A percentile compares a stretch with the other conserved stretches of the same genome.
These are phyloP conservation scores for Citrus maxima DNA, from an alignment of 345 rosid genomes.

Conservation along the genomic window DNA sequence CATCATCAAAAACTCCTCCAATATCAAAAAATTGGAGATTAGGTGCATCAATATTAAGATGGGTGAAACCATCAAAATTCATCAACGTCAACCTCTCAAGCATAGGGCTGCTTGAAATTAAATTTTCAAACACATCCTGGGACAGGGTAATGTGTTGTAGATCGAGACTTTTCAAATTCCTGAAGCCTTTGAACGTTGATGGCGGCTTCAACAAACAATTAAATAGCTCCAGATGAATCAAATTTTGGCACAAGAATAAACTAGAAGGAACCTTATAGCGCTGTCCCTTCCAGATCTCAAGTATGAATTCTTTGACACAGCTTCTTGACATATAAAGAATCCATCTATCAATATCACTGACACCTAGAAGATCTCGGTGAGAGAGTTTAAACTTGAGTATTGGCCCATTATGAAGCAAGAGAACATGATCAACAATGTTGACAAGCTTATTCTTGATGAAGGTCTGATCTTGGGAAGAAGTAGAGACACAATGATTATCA, in stretches of 20 bases:
- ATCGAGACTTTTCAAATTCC: constrained; percentile 63
- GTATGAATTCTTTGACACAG: constrained; percentile 52
- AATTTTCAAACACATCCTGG: constrained; percentile 53
- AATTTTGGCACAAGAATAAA: constrained; percentile 43
- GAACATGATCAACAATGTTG: constrained; percentile 57
- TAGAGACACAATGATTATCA: constrained; percentile 43
- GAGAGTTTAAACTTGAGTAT: constrained; percentile 64
- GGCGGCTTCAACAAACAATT: constrained; percentile 69
- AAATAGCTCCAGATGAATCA: constrained; percentile 62
- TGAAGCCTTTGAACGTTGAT: constrained; percentile 48
- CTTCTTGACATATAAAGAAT: constrained; percentile 64
- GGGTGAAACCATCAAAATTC: constrained; percentile 60
- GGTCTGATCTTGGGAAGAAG: constrained; percentile 47
- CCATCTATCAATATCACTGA: constrained; percentile 66
- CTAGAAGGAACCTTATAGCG: constrained; percentile 59
- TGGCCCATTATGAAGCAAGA: constrained; percentile 59
- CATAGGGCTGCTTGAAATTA: constrained; percentile 49
- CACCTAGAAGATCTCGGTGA: constrained; percentile 62
- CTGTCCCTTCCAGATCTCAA: constrained; percentile 75
- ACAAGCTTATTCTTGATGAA: constrained; percentile 45
- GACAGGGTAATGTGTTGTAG: constrained; percentile 61
- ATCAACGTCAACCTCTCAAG: constrained; percentile 64
- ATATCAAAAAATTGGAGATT: constrained; percentile 63
- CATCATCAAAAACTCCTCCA: constrained; percentile 58
- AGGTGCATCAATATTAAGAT: constrained; percentile 54